Percentiles rank a stretch among this genome's conserved stretches.
phyloP scores from a whole-genome alignment of 2,329 filamentous ascomycete species.

The Cytospora paraplurivora region DNA sequence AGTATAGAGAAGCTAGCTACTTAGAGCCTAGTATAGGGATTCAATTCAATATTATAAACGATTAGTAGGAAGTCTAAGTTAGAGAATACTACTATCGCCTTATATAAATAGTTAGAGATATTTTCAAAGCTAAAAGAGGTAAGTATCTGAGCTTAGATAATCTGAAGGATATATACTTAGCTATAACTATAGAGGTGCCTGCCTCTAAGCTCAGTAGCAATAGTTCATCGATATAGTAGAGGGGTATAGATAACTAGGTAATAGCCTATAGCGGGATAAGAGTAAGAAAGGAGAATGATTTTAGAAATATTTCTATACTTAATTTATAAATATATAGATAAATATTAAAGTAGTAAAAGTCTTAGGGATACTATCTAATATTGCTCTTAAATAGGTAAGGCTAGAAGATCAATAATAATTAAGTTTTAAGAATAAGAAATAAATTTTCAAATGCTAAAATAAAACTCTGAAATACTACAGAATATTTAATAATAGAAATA shows the following conservation, averaged over 20 bases:
- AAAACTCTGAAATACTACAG: neutral
- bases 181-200: neutral
- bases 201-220: neutral
- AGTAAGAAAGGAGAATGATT: no score
- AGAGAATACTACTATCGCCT: neutral
- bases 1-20: constrained; percentile 1
- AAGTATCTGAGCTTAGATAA: neutral
- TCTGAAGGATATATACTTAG: neutral
- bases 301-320: no score
- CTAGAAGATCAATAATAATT: no score
- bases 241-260: no score
- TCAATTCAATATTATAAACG: neutral
- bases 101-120: constrained; percentile 1
- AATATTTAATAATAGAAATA: constrained; percentile 1
- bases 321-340: no score
- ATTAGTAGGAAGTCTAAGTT: constrained; percentile 6
- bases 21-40: neutral
- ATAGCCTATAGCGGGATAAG: no score
- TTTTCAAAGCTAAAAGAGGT: neutral
- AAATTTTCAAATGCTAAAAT: neutral
- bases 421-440: constrained; percentile 1
- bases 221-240: no score
- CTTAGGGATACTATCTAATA: no score
- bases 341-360: no score
- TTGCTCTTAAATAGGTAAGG: no score